Evolutionary conservation across 108 stramenopile genomes (phyloP).

Genomic region (Skeletonema tropicum): DNA sequence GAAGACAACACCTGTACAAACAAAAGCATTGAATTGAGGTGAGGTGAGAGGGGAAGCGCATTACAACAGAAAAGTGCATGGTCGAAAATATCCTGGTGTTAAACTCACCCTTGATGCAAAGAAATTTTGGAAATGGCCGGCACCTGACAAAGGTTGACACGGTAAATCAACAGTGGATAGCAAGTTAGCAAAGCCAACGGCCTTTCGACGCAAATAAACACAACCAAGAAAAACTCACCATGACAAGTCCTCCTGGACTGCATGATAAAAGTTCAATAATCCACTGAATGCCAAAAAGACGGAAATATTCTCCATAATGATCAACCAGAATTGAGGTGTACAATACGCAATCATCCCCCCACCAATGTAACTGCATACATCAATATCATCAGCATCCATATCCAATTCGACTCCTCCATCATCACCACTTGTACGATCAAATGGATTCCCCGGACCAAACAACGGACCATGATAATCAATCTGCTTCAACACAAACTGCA

Average conservation of each 20-base stretch:
- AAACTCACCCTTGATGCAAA: conserved; percentile 62
- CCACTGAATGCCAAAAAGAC: conserved; percentile 91
- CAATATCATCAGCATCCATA: not conserved
- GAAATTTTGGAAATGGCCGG: conserved; percentile 89
- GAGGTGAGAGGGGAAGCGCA: conserved; percentile 59
- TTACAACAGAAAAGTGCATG: conserved; percentile 21
- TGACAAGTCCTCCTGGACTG: conserved; percentile 81
- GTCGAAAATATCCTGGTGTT: conserved; percentile 5
- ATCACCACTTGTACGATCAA: not conserved
- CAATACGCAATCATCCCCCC: conserved; percentile 65
- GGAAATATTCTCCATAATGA: conserved; percentile 79
- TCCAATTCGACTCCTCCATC: not conserved
- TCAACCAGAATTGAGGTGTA: conserved; percentile 80
- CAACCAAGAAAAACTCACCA: conserved; percentile 58
- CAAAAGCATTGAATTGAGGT: not conserved
- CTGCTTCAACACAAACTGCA: conserved; percentile 65
- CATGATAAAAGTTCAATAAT: conserved; percentile 92
- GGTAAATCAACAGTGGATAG: not conserved
- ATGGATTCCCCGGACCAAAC: conserved; percentile 35
- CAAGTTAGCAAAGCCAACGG: not conserved
- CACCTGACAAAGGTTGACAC: conserved; percentile 37
- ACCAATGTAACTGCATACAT: conserved; percentile 16
- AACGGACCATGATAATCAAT: conserved; percentile 72
- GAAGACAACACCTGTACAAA: conserved; percentile 53
- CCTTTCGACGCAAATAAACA: not conserved